phyloP scores from a whole-genome alignment of 768 basidiomycete species.

The Cytidiella melzeri region DNA sequence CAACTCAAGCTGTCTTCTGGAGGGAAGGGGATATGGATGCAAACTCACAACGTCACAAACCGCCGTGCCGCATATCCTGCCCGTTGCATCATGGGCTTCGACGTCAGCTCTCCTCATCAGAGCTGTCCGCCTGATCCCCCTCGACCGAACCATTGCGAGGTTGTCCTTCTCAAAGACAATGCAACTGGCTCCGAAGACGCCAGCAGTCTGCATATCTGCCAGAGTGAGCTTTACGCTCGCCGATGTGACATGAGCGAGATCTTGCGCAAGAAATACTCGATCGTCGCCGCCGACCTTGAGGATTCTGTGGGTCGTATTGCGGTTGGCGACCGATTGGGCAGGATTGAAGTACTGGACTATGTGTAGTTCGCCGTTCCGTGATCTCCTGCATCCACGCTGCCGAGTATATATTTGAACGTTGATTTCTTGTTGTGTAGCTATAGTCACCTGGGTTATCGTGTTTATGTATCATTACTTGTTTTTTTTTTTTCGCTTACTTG shows the following conservation, averaged over 20 bases:
- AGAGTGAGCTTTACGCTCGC: slow-evolving; percentile 23
- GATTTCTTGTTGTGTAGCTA: too few species aligned
- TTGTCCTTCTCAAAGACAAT: neutral
- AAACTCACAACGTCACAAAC: slow-evolving; percentile 27
- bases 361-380: too few species aligned
- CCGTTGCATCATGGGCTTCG: slow-evolving; percentile 28
- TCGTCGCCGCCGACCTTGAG: slow-evolving; percentile 25
- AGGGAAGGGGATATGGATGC: slow-evolving; percentile 32
- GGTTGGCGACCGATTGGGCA: slow-evolving; percentile 28
- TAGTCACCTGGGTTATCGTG: too few species aligned
- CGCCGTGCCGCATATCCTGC: slow-evolving; percentile 24
- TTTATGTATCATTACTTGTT: too few species aligned
- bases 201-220: slow-evolving; percentile 19
- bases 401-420: too few species aligned
- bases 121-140: slow-evolving; percentile 4
- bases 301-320: slow-evolving; percentile 31
- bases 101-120: slow-evolving; percentile 11
- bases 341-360: slow-evolving; percentile 28
- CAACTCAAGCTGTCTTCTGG: slow-evolving; percentile 22
- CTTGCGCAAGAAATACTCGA: slow-evolving; percentile 23
- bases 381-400: too few species aligned
- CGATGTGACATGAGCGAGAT: slow-evolving; percentile 28
- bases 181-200: neutral
- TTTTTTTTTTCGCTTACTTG: too few species aligned
- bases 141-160: neutral